Base-by-base conservation (phyloP, 2,329 filamentous ascomycete genomes). In the Sporothrix mexicana region DNA sequence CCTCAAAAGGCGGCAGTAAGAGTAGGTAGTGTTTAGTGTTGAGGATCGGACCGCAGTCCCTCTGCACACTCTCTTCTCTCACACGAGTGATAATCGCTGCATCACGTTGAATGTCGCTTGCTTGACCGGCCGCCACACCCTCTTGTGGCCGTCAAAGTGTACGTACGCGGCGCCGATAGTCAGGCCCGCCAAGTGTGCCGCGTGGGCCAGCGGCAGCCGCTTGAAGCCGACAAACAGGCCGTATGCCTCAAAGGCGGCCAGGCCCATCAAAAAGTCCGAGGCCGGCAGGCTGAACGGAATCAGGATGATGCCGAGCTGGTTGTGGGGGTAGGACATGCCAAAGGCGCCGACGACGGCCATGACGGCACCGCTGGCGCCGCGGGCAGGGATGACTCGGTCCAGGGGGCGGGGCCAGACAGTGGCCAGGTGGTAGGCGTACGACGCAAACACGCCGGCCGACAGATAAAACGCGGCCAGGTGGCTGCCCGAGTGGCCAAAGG, bases 391-490 rank as follows among this genome's bases (percentile, higher is more conserved):
- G 30, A 75, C 43, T 10, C 77, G 75, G 17, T 74, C 66, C 12
- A 57, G 53, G 3, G 69, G 73, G 1, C 74, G 74, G 13, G 76
- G 77, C 74, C 75, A 77, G 0, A 74, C 62, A 0, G 76, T 66
- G 12, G 76, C 73, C 8, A 77, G 53, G 64, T 78, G 77, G 53
- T 59, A 75, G 8, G 74, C 76, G 7, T 76, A 74, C 1, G 73
- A 51, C 9, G 78, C 71, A 3, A 78, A 30, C 8, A 78, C 69
- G 25, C 77, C 77, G 13, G 75, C 71, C 1, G 76, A 76, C 9
- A 78, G 73, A 55, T 78, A 78, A 62, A 79, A 79, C 12, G 78
- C 76, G 6, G 73, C 73, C 7, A 78, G 71, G 68, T 79, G 78
- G 70, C 75, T 76, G 41, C 76, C 77, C 36, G 75, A 77, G 13